Percentiles rank a stretch among this genome's conserved stretches.
Evolutionary conservation across 805 yeast species (phyloP).

Genomic region (Wickerhamiella siamensis): DNA sequence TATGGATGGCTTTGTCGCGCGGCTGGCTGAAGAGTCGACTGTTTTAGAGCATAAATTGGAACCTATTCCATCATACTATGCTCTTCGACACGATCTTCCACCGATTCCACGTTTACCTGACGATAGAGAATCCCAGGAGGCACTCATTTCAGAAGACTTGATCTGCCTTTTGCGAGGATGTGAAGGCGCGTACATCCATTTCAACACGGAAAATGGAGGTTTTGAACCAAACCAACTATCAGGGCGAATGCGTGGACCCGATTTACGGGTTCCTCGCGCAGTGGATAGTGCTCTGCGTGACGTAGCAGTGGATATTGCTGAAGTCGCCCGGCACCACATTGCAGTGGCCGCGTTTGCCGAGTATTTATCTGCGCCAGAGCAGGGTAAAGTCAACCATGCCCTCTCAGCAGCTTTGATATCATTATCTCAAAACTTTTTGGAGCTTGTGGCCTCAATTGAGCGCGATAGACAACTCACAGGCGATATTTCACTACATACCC

Average conservation of each 20-base stretch:
- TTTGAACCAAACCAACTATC: slow-evolving; percentile 36
- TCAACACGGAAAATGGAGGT: slow-evolving; percentile 11
- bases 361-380: slow-evolving; percentile 36
- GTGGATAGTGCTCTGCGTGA: slow-evolving; percentile 64
- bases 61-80: background rate
- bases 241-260: slow-evolving; percentile 51
- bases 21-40: background rate
- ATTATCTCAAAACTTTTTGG: slow-evolving; percentile 27
- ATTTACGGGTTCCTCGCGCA: slow-evolving; percentile 53
- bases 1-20: slow-evolving; percentile 1
- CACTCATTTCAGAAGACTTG: slow-evolving; percentile 55
- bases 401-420: slow-evolving; percentile 46
- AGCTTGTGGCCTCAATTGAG: slow-evolving; percentile 32
- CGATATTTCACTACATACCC: slow-evolving; percentile 41
- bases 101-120: background rate
- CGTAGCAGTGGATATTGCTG: slow-evolving; percentile 44
- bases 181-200: slow-evolving; percentile 69
- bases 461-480: slow-evolving; percentile 35
- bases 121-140: slow-evolving; percentile 38
- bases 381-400: slow-evolving; percentile 64
- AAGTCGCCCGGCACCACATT: slow-evolving; percentile 47
- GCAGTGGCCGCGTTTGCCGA: slow-evolving; percentile 49
- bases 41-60: background rate
- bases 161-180: slow-evolving; percentile 42
- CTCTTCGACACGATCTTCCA: background rate